phyloP scores from a whole-genome alignment of 202 grass and related monocot species.

The Elaeis oleifera region DNA sequence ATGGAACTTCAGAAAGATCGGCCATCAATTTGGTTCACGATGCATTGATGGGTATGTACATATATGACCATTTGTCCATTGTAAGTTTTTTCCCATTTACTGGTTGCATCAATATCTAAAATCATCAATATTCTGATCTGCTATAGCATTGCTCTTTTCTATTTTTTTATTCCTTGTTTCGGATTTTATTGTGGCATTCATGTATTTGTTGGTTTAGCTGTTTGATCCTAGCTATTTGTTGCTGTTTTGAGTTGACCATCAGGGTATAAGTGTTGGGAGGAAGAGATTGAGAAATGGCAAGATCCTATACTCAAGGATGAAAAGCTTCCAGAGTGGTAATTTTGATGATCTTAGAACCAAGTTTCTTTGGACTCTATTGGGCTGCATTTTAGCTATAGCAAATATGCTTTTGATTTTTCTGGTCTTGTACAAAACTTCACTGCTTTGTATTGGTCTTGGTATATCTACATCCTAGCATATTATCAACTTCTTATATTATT shows the following conservation, averaged over 20 bases:
- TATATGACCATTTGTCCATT: slow-evolving; percentile 7
- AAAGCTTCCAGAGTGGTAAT: slow-evolving; percentile 88
- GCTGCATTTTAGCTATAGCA: no score
- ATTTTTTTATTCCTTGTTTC: no score
- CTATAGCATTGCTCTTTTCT: not conserved
- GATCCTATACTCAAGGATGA: slow-evolving; percentile 71
- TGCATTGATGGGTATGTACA: slow-evolving; percentile 85
- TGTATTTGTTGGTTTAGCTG: not conserved
- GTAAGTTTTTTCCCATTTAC: slow-evolving; percentile 3
- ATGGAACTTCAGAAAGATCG: slow-evolving; percentile 88
- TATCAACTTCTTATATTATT: no score
- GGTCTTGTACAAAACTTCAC: no score
- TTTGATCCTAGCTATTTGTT: slow-evolving; percentile 4
- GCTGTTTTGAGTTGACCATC: slow-evolving; percentile 17
- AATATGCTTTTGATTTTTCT: not conserved
- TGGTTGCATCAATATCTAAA: not conserved
- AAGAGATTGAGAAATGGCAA: slow-evolving; percentile 99
- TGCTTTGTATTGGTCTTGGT: no score
- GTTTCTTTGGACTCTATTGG: not conserved
- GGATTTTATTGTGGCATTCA: no score
- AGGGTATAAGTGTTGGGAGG: slow-evolving; percentile 92
- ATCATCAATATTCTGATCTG: not conserved
- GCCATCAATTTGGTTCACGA: slow-evolving; percentile 89
- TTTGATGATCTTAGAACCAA: not conserved
- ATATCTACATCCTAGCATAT: no score